Percentiles rank a stretch among this genome's conserved stretches.
phyloP scores from a whole-genome alignment of 2,329 filamentous ascomycete genomes.

The Fusarium sp. region DNA sequence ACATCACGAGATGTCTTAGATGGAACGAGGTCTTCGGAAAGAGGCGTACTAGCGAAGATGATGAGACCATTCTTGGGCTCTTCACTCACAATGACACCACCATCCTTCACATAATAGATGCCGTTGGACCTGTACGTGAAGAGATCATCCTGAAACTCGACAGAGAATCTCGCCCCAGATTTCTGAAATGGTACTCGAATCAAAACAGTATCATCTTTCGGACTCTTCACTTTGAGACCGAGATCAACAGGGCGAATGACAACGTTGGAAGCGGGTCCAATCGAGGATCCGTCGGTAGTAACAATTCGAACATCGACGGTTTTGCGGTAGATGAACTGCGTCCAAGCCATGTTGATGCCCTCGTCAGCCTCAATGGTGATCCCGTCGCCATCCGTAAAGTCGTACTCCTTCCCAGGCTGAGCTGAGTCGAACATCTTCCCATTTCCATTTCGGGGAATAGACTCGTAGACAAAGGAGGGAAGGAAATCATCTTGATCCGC shows the following conservation, averaged over 20 bases:
- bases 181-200: neutral
- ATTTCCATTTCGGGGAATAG: neutral
- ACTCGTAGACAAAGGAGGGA: neutral
- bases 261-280: neutral
- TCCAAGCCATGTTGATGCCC: neutral
- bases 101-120: neutral
- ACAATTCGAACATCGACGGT: neutral
- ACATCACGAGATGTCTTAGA: neutral
- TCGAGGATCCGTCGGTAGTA: neutral
- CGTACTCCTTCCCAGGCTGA: neutral
- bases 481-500: neutral
- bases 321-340: neutral
- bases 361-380: neutral
- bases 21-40: neutral
- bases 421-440: neutral
- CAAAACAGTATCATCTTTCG: neutral
- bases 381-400: neutral
- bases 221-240: fast-evolving
- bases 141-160: neutral
- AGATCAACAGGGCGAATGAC: neutral
- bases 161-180: neutral
- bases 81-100: neutral
- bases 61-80: neutral
- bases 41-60: neutral
- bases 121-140: neutral